phyloP scores from a whole-genome alignment of 345 rosid genomes.

The Eutrema heterophyllum region DNA sequence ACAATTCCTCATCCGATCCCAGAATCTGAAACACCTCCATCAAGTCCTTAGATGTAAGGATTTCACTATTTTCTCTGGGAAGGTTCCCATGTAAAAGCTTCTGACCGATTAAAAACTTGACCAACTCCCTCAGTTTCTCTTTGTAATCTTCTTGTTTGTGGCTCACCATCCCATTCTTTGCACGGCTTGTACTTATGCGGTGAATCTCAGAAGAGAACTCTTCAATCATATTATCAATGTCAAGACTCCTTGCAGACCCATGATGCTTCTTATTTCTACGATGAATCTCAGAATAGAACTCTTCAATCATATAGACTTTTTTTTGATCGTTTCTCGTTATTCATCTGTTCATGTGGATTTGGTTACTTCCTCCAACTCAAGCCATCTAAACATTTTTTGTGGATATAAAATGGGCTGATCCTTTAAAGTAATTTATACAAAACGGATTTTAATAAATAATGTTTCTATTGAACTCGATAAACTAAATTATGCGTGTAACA shows the following conservation, averaged over 20 bases:
- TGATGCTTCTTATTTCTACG: constrained; percentile 28
- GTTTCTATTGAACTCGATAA: too few species aligned
- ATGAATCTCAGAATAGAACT: constrained; percentile 25
- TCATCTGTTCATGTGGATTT: constrained; percentile 10
- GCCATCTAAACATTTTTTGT: neutral
- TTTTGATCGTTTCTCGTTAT: neutral
- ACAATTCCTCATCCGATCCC: constrained; percentile 75
- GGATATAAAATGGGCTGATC: neutral
- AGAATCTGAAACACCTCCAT: constrained; percentile 77
- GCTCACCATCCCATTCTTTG: constrained; percentile 34
- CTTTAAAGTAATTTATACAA: too few species aligned
- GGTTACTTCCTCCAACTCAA: constrained; percentile 10
- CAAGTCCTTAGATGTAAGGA: constrained; percentile 57
- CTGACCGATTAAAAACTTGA: constrained; percentile 61
- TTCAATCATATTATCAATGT: constrained; percentile 59
- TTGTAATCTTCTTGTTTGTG: constrained; percentile 42
- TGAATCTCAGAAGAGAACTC: constrained; percentile 59
- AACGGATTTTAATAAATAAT: too few species aligned
- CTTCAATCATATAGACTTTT: too few species aligned
- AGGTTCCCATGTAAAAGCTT: constrained; percentile 53
- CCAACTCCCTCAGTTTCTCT: constrained; percentile 67
- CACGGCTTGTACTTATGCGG: constrained; percentile 44
- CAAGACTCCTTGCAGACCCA: constrained; percentile 36
- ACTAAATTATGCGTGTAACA: too few species aligned
- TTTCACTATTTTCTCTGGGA: constrained; percentile 43